These are phyloP conservation scores for Stephanodiscus triporus DNA, from an alignment of 108 stramenopile species.

Conservation along the genomic window DNA sequence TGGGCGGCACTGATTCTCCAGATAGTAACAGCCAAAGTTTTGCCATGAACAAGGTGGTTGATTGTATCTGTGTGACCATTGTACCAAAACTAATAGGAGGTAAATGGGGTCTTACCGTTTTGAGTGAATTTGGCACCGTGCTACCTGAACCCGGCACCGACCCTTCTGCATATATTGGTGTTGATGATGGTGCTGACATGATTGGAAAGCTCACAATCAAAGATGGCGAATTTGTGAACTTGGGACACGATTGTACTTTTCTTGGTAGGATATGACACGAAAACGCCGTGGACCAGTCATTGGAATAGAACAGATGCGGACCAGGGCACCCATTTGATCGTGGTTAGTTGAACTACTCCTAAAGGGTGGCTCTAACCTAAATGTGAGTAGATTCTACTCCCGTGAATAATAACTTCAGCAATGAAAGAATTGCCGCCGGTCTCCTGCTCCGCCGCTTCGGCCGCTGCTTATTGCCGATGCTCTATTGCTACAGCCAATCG, in stretches of 20 bases:
- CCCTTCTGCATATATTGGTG: not conserved
- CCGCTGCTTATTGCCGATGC: no score
- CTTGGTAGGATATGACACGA: constrained; percentile 15
- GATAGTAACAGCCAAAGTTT: not conserved
- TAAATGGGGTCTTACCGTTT: constrained; percentile 44
- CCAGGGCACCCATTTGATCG: no score
- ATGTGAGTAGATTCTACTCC: no score
- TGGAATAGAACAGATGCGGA: no score
- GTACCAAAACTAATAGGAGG: constrained; percentile 64
- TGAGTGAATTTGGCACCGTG: constrained; percentile 19
- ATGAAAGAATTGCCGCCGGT: no score
- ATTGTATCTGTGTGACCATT: constrained; percentile 77
- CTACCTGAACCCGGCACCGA: not conserved
- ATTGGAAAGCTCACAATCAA: not conserved
- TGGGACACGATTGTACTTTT: constrained; percentile 32
- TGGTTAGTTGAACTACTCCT: no score
- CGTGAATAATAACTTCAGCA: no score
- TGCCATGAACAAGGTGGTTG: constrained; percentile 31
- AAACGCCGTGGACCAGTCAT: no score
- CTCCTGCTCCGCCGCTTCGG: no score
- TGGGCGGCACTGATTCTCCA: not conserved
- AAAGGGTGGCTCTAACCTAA: no score
- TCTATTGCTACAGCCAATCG: no score
- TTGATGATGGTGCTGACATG: not conserved
- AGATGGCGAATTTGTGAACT: constrained; percentile 24